These are phyloP conservation scores for Aegilops umbellulata DNA, from an alignment of 176 grass and related monocot species.

Conservation along the genomic window DNA sequence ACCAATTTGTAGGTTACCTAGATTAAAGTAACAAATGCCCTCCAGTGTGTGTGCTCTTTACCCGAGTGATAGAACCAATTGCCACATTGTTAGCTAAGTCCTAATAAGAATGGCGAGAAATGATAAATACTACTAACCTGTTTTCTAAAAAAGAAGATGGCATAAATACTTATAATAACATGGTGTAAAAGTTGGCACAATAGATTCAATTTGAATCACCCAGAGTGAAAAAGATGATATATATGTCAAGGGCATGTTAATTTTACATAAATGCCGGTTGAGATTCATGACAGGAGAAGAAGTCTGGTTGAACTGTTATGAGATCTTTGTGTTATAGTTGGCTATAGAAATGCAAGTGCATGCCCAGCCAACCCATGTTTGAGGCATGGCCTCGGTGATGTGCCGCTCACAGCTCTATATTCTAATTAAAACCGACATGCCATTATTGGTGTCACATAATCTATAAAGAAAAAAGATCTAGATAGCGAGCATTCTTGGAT, in stretches of 20 bases:
- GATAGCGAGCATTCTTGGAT: neutral
- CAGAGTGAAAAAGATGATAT: neutral
- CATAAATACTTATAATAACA: neutral
- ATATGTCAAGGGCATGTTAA: neutral
- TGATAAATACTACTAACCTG: neutral
- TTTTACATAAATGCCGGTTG: neutral
- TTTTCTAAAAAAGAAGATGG: neutral
- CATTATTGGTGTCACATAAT: neutral
- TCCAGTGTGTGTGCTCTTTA: too few species aligned
- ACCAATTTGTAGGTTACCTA: too few species aligned
- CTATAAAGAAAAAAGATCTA: neutral
- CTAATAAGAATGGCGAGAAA: constrained; percentile 3
- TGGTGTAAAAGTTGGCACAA: neutral
- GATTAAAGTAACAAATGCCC: too few species aligned
- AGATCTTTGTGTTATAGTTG: neutral
- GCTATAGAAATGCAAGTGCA: too few species aligned
- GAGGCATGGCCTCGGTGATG: neutral
- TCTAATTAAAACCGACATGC: neutral
- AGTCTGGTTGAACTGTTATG: neutral
- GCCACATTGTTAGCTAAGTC: neutral
- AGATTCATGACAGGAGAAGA: neutral
- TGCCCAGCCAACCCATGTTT: too few species aligned
- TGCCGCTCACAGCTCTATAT: neutral
- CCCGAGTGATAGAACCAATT: neutral
- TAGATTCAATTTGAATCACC: neutral